A percentile compares a stretch with the other conserved stretches of the same genome.
These are phyloP conservation scores for Phascolomyces articulosus DNA, from an alignment of 371 early-diverging fungal genomes.

Conservation along the genomic window DNA sequence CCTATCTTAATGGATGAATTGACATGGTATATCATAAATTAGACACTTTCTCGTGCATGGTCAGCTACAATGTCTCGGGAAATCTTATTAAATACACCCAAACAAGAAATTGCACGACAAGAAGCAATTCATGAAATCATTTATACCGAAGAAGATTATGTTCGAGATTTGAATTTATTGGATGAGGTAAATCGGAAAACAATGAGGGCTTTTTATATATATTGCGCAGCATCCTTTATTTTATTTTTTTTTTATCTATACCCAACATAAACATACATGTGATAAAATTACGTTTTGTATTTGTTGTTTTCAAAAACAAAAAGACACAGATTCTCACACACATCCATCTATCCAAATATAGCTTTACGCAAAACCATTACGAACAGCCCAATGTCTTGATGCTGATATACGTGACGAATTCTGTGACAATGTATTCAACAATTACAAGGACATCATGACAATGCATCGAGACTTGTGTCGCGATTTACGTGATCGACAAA, in stretches of 20 bases:
- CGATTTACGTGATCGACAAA: slow-evolving; percentile 71
- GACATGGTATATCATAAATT: no score
- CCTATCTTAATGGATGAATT: no score
- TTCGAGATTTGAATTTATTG: slow-evolving; percentile 67
- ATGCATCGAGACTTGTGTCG: slow-evolving; percentile 70
- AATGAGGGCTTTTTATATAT: no score
- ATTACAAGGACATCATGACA: slow-evolving; percentile 69
- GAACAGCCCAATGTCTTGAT: slow-evolving; percentile 48
- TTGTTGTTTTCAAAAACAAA: no score
- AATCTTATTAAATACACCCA: slow-evolving; percentile 69
- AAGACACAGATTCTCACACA: no score
- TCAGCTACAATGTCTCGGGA: slow-evolving; percentile 70
- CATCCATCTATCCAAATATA: slow-evolving; percentile 6
- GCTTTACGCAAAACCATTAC: slow-evolving; percentile 28
- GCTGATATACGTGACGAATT: slow-evolving; percentile 62
- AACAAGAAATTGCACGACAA: slow-evolving; percentile 83
- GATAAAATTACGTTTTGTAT: no score
- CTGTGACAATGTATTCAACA: slow-evolving; percentile 78
- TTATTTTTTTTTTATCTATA: no score
- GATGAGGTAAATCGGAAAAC: slow-evolving; percentile 43
- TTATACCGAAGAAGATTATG: slow-evolving; percentile 88
- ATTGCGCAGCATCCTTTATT: no score
- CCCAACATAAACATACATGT: background rate
- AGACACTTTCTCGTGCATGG: slow-evolving; percentile 52
- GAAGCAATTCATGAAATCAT: slow-evolving; percentile 93